Base-by-base conservation (phyloP, 163 green algal genomes). In the Scenedesmus sp. region DNA sequence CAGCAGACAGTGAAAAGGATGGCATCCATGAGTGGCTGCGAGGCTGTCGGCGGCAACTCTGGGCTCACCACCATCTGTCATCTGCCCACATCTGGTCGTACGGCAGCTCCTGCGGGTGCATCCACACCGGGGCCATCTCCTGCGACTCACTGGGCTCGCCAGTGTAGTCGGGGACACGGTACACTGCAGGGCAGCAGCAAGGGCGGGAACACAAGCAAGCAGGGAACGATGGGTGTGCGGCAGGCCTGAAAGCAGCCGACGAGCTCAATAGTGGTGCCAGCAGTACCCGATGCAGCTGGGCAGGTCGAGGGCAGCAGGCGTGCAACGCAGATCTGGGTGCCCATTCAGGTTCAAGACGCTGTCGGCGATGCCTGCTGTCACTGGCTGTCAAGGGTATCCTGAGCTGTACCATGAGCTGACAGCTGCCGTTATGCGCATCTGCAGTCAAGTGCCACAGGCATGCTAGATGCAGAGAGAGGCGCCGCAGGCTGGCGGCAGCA, bases 41-140 rank as follows among this genome's bases (percentile, higher is more conserved):
- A 81, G 43, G 0, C 18, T 15, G 72, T 30, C 30, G 4, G 72
- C 72, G 42, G 22, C 13, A 46, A 56, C 76, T 26, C 10, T 49
- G 20, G 46, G 26, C 81, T 46, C 24, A 86, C 83, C 94, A 96
- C 81, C 85, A 76, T 16, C 81, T 49, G 80, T 97, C 95, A 84
- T 97, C 94, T 0, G 94, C 93, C 95, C 95, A 97, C 95, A 97
- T 97, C 18, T 93, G 89, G 10, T 96, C 85, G 49, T 88, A 97
- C 0, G 94, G 94, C 5, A 97, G 87, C 0, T 94, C 79, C 0
- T 81, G 37, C 0, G 89, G 49, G 33, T 76, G 33, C 20, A 96
- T 95, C 94, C 95, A 97, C 20, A 88, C 37, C 0, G 95, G 95
- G 4, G 40, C 68, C 95, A 97, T 97, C 82, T 97, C 95, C 24